phyloP scores from a whole-genome alignment of 148 eudicot species.

The Persicaria tinctoria region DNA sequence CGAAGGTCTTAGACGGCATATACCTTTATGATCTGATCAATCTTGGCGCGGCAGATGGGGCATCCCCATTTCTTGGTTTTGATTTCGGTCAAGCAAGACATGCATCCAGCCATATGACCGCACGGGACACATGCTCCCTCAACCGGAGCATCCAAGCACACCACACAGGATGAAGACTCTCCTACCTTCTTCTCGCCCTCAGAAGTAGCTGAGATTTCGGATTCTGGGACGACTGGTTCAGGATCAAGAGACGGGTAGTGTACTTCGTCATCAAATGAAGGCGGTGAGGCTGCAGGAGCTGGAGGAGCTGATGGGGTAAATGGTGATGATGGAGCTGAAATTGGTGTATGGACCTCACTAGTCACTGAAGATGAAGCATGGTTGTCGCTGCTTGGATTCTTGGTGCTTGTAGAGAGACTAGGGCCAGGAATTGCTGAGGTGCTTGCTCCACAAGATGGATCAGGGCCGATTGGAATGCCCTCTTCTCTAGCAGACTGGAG shows the following conservation, averaged over 20 bases:
- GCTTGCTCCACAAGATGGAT: constrained; percentile 21
- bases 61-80: constrained; percentile 82
- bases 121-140: constrained; percentile 97
- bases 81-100: constrained; percentile 78
- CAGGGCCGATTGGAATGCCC: constrained; percentile 25
- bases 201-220: constrained; percentile 16
- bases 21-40: constrained; percentile 68
- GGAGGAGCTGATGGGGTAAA: constrained; percentile 55
- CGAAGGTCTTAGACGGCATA: constrained; percentile 46
- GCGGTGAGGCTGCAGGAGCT: constrained; percentile 21
- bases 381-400: not conserved
- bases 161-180: constrained; percentile 60
- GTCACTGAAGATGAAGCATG: constrained; percentile 17
- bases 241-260: constrained; percentile 65
- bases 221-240: constrained; percentile 18
- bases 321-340: constrained; percentile 62
- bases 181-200: constrained; percentile 30
- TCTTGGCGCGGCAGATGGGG: constrained; percentile 86
- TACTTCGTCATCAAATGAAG: constrained; percentile 38
- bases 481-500: constrained; percentile 47
- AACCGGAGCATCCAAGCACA: constrained; percentile 84
- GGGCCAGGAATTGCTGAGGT: constrained; percentile 23
- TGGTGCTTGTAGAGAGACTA: not conserved
- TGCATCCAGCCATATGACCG: constrained; percentile 98
- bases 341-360: constrained; percentile 19